Conservation (phyloP, 2,329 filamentous ascomycete species). For the Colletotrichum noveboracense region DNA sequence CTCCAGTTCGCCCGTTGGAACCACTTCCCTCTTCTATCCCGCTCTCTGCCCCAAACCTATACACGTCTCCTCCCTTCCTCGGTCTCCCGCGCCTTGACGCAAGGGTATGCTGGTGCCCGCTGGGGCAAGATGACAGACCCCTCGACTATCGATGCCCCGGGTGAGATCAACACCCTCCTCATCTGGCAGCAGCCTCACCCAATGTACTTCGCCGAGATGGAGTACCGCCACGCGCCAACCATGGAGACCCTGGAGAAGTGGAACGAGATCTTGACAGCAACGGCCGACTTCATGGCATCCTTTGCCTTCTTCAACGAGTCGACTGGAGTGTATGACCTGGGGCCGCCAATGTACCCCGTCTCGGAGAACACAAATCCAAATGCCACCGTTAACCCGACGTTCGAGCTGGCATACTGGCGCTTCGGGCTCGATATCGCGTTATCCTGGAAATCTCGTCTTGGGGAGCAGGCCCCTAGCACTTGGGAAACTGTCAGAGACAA, state of each 20-base stretch:
- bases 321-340: constrained; percentile 55
- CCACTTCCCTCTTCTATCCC: constrained; percentile 48
- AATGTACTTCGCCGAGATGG: constrained; percentile 64
- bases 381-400: constrained; percentile 60
- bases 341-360: constrained; percentile 49
- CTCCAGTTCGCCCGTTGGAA: constrained; percentile 56
- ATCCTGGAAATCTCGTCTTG: constrained; percentile 55
- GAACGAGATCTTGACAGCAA: constrained; percentile 54
- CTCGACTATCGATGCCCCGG: constrained; percentile 58
- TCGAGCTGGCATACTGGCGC: constrained; percentile 66
- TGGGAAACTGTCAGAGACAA: constrained; percentile 56
- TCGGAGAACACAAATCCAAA: constrained; percentile 65
- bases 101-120: constrained; percentile 49
- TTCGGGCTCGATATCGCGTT: constrained; percentile 62
- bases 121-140: constrained; percentile 49
- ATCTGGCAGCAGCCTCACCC: constrained; percentile 69
- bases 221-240: constrained; percentile 52
- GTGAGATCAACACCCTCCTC: constrained; percentile 64
- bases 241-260: constrained; percentile 52
- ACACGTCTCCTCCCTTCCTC: constrained; percentile 47
- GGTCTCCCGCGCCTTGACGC: constrained; percentile 37
- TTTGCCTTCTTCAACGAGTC: constrained; percentile 60
- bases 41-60: constrained; percentile 52
- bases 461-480: constrained; percentile 41
- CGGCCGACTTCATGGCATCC: constrained; percentile 65